These are phyloP conservation scores for Paramecium caudatum DNA, from an alignment of 73 alveolate species.

Conservation along the genomic window DNA sequence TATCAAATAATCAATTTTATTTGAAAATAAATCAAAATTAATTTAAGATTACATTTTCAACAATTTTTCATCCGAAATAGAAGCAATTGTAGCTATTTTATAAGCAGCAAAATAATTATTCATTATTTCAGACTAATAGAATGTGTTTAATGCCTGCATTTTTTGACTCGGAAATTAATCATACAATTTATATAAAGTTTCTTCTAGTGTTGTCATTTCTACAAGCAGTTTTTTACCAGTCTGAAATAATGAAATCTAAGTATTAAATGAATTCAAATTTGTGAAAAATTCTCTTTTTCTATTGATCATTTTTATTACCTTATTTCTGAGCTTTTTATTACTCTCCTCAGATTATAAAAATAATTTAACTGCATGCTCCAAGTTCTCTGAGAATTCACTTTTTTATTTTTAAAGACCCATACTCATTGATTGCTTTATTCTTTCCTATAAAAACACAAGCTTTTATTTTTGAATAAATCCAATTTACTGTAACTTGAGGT, in stretches of 20 bases:
- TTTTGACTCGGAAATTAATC: conserved; percentile 58
- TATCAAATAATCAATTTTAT: background rate
- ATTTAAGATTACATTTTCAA: conserved; percentile 27
- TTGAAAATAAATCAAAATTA: conserved; percentile 27
- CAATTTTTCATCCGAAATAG: conserved; percentile 62
- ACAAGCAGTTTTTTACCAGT: background rate
- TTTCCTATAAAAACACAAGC: background rate
- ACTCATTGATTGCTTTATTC: conserved; percentile 11
- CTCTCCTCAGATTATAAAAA: conserved; percentile 31
- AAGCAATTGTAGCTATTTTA: conserved; percentile 1
- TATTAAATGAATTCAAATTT: background rate
- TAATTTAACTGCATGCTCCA: conserved; percentile 58
- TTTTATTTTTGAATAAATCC: conserved; percentile 20
- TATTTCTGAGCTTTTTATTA: conserved; percentile 39
- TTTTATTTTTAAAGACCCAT: background rate
- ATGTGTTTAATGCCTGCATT: conserved; percentile 63
- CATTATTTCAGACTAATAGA: conserved; percentile 44
- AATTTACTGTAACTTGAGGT: background rate
- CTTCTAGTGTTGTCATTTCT: background rate
- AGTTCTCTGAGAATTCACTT: conserved; percentile 27
- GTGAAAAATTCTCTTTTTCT: conserved; percentile 10
- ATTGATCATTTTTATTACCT: conserved; percentile 27
- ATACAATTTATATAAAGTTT: background rate
- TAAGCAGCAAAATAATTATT: conserved; percentile 55
- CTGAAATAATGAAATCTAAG: background rate